These are phyloP conservation scores for Saccharomycopsis selenospora DNA, from an alignment of 805 yeast genomes.

Conservation along the genomic window DNA sequence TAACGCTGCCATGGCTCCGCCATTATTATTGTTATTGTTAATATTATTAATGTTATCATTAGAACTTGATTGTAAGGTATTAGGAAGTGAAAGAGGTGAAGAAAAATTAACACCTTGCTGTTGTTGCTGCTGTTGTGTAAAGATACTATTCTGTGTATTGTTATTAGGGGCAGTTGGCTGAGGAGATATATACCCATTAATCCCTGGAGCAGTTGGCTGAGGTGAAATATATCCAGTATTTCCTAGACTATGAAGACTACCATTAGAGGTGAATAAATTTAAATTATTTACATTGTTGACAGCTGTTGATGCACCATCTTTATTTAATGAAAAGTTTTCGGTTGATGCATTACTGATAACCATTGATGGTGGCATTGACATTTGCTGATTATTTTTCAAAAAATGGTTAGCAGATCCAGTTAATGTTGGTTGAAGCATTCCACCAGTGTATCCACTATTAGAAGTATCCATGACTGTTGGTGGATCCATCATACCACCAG, in stretches of 20 bases:
- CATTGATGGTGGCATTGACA: too few species aligned
- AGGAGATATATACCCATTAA: slow-evolving; percentile 8
- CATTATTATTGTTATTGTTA: slow-evolving; percentile 10
- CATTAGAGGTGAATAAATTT: too few species aligned
- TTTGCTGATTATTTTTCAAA: slow-evolving; percentile 26
- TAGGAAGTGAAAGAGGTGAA: background rate
- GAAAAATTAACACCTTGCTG: background rate
- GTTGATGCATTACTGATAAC: too few species aligned
- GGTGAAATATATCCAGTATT: background rate
- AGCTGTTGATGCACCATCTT: too few species aligned
- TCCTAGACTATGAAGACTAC: too few species aligned
- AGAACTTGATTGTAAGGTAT: too few species aligned
- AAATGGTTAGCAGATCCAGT: slow-evolving; percentile 36
- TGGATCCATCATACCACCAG: slow-evolving; percentile 12
- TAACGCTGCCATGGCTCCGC: slow-evolving; percentile 22
- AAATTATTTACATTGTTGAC: too few species aligned
- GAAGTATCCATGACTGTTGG: slow-evolving; percentile 23
- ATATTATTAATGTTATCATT: too few species aligned
- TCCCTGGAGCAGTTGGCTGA: background rate
- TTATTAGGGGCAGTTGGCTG: slow-evolving; percentile 6
- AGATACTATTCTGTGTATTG: background rate
- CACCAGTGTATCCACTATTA: slow-evolving; percentile 9
- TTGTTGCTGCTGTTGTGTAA: background rate
- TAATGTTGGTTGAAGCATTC: slow-evolving; percentile 31
- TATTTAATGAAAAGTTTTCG: too few species aligned